Evolutionary conservation across 768 basidiomycete genomes (phyloP).

Genomic region (Butyriboletus loyo): DNA sequence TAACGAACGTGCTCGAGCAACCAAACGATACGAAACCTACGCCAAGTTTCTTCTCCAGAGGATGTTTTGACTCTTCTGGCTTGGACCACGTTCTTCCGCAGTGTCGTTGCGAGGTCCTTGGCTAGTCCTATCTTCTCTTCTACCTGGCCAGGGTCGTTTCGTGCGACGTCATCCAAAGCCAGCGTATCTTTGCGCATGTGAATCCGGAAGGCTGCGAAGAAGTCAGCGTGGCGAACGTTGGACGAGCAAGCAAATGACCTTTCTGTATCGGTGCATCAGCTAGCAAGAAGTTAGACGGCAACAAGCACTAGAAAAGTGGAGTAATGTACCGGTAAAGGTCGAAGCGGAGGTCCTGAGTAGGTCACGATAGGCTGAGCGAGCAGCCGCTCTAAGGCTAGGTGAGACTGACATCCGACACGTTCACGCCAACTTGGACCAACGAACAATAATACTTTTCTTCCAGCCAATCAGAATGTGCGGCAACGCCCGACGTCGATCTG

Average conservation of each 20-base stretch:
- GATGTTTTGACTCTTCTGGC: constrained; percentile 48
- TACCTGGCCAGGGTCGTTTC: constrained; percentile 47
- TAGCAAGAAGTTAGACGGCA: constrained; percentile 21
- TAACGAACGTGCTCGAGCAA: not conserved
- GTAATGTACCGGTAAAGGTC: constrained; percentile 59
- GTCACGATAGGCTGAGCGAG: constrained; percentile 72
- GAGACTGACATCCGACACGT: constrained; percentile 51
- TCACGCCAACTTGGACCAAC: not conserved
- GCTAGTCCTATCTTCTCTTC: constrained; percentile 56
- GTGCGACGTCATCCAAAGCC: constrained; percentile 39
- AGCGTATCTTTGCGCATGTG: constrained; percentile 60
- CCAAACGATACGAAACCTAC: constrained; percentile 35
- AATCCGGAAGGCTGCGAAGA: constrained; percentile 57
- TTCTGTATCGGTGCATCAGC: constrained; percentile 55
- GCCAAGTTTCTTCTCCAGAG: constrained; percentile 49
- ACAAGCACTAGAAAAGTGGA: not conserved
- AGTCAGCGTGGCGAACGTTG: constrained; percentile 4
- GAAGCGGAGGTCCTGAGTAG: constrained; percentile 61
- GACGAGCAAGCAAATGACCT: constrained; percentile 32
- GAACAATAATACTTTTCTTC: not conserved
- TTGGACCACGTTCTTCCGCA: constrained; percentile 86
- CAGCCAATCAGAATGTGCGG: constrained; percentile 15
- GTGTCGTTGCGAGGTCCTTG: constrained; percentile 66
- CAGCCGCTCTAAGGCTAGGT: constrained; percentile 56
- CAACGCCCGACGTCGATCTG: constrained; percentile 27